Evolutionary conservation across 148 eudicot genomes (phyloP), one percentile per base, ranked within the genome.

Genomic region (Chenopodium quinoa): DNA sequence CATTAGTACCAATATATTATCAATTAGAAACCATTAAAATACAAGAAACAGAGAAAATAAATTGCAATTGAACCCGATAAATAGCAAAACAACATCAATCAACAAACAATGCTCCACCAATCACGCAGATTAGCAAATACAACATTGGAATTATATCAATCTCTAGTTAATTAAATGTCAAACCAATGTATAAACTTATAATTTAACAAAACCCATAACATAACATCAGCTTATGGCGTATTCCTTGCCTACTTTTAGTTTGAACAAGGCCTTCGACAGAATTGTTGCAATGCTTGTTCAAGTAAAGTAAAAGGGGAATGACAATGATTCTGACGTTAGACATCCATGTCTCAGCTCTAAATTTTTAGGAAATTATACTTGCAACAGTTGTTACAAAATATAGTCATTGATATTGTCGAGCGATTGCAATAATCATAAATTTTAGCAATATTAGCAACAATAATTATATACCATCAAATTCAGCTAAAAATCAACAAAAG

Each of bases 251-350:
- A 84, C 89, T 52, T 92, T 92, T 90, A 94, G 98, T 46, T 87
- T 94, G 82, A 94, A 91, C 73, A 91, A 90, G 88, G 98, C 95
- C 14, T 92, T 92, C 83, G 91, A 91, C 71, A 81, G 90, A 85
- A 88, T 93, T 13, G 85, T 94, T 63, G 86, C 81, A 47, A 88
- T 91, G 93, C 88, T 93, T 12, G 88, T 82, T 82, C 86, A 82
- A 74, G 86, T 85, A 34, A 70, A 86, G 82, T 84, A 80, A 10
- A 77, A 83, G 58, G 82, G 82, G 82, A 89, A 90, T 81, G 85
- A 76, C 71, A 76, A 17, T 70, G 76, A 75, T 54, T 83, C 82
- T 70, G 91, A 90, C 80, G 84, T 94, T 14, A 81, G 83, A 75
- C 97, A 94, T 89, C 98, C 97, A 40, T 94, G 98, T 80, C 88